Evolutionary conservation across 2,329 filamentous ascomycete genomes (phyloP).

Genomic region (Stagonosporopsis cucurbitacearum): DNA sequence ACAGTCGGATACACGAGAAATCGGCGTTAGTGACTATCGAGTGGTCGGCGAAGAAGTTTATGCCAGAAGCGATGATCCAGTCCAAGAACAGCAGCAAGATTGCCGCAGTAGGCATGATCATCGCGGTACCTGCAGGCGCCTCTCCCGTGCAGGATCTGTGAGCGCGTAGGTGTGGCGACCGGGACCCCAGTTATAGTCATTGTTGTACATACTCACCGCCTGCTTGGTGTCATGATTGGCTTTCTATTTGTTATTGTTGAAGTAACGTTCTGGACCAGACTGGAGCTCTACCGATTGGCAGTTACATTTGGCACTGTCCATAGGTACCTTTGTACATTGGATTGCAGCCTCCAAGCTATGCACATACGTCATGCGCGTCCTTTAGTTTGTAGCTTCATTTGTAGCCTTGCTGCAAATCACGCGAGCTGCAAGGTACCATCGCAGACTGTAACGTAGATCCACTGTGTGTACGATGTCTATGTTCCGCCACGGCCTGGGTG

Average conservation of each 20-base stretch:
- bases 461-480: background rate
- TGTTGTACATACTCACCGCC: slow-evolving; percentile 37
- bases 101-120: slow-evolving; percentile 6
- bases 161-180: background rate
- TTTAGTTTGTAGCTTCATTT: slow-evolving; percentile 8
- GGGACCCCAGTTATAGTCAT: background rate
- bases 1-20: background rate
- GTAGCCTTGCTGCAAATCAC: slow-evolving; percentile 19
- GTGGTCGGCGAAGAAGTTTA: slow-evolving; percentile 4
- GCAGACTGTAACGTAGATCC: slow-evolving; percentile 13
- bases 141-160: background rate
- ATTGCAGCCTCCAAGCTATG: background rate
- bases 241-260: slow-evolving; percentile 22
- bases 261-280: slow-evolving; percentile 19
- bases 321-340: background rate
- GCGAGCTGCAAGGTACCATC: slow-evolving; percentile 31
- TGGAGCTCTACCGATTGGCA: slow-evolving; percentile 37
- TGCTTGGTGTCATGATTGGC: slow-evolving; percentile 23
- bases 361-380: slow-evolving; percentile 9
- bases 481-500: background rate
- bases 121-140: slow-evolving; percentile 13
- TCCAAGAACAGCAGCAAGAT: slow-evolving; percentile 7
- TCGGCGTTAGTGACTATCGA: background rate
- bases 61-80: slow-evolving; percentile 1
- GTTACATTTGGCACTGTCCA: background rate